These are phyloP conservation scores for Cruciata laevipes DNA, from an alignment of 257 asterid species.

Conservation along the genomic window DNA sequence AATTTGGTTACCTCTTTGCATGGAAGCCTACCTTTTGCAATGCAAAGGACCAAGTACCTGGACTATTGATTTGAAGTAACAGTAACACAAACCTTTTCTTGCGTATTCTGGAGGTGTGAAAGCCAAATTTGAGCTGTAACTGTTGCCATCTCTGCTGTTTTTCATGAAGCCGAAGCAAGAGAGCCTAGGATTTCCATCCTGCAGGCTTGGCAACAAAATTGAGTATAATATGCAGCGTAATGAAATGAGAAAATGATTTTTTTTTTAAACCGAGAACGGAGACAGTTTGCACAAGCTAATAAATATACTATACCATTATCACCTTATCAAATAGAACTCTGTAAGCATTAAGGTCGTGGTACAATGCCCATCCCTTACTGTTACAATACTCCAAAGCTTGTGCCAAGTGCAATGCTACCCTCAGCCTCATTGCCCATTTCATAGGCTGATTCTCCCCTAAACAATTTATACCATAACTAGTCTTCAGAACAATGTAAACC, in stretches of 20 bases:
- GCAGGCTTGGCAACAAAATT: background rate
- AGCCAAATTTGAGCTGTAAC: too few species aligned
- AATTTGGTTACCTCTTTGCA: too few species aligned
- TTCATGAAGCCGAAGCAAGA: constrained; percentile 18
- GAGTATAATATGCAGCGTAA: too few species aligned
- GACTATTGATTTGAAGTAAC: too few species aligned
- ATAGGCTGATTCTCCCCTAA: constrained; percentile 46
- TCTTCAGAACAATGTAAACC: background rate
- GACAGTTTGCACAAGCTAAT: background rate
- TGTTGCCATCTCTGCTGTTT: too few species aligned
- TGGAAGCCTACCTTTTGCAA: too few species aligned
- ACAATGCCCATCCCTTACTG: constrained; percentile 38
- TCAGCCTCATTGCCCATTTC: constrained; percentile 52
- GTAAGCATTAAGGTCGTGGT: constrained; percentile 48
- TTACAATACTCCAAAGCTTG: constrained; percentile 52
- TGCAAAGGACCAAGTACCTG: too few species aligned
- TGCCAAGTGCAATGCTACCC: constrained; percentile 41
- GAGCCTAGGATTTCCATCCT: constrained; percentile 52
- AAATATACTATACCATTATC: background rate
- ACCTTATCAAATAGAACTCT: constrained; percentile 48
- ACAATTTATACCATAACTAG: constrained; percentile 12
- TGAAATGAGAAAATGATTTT: too few species aligned
- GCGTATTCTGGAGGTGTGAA: too few species aligned
- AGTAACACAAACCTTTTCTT: too few species aligned
- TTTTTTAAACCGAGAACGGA: too few species aligned